phyloP scores from a whole-genome alignment of 345 rosid genomes.

The Gossypium turneri region DNA sequence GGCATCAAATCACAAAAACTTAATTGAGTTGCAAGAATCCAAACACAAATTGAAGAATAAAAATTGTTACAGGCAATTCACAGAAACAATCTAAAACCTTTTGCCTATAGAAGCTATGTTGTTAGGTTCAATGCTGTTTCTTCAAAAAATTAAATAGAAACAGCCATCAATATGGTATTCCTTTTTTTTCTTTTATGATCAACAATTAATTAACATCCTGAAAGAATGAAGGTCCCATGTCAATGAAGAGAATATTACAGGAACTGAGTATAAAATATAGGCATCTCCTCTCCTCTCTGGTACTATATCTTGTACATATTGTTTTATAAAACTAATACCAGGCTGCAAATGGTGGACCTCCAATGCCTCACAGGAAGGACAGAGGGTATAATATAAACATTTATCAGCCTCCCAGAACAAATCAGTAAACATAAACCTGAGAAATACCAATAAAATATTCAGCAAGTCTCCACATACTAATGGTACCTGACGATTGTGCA shows the following conservation, averaged over 20 bases:
- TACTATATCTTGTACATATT: neutral
- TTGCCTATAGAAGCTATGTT: neutral
- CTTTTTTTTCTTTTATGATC: neutral
- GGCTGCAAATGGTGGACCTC: neutral
- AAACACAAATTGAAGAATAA: slow-evolving; percentile 4
- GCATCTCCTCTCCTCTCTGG: neutral
- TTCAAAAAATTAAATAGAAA: neutral
- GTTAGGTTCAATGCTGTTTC: neutral
- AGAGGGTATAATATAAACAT: neutral
- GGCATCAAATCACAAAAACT: slow-evolving; percentile 20
- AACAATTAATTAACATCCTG: neutral
- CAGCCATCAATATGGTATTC: neutral
- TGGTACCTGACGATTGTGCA: slow-evolving; percentile 89
- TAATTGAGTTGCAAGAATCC: slow-evolving; percentile 6
- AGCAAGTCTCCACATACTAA: neutral
- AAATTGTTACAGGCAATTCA: neutral
- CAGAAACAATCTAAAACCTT: neutral
- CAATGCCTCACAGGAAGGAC: neutral
- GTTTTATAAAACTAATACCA: neutral
- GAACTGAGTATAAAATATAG: neutral
- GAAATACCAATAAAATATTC: neutral
- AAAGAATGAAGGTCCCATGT: slow-evolving; percentile 8
- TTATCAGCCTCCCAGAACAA: neutral
- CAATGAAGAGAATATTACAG: neutral
- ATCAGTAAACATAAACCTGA: neutral